Conservation (phyloP, 139 green algal species). For the Chlorella sp. region DNA sequence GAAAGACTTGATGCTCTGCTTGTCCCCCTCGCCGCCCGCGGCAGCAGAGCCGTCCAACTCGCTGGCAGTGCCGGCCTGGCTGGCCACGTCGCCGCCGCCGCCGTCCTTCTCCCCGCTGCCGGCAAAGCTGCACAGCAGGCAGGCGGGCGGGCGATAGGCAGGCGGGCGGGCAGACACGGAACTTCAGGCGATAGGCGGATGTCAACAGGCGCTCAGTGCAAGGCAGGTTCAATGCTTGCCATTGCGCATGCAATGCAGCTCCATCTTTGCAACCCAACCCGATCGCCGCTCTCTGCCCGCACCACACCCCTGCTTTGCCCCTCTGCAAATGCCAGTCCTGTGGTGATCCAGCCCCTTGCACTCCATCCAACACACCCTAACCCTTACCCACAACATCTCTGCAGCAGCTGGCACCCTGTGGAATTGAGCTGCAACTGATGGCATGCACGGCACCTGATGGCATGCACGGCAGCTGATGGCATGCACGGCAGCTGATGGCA, state of each 20-base stretch:
- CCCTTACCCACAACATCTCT: no score
- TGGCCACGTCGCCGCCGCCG: background rate
- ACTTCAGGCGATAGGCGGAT: no score
- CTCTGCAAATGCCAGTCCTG: no score
- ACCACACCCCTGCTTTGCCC: background rate
- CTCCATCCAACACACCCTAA: background rate
- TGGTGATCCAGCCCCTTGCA: background rate
- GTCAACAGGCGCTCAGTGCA: background rate
- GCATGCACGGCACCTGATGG: no score
- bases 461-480: no score
- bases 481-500: no score
- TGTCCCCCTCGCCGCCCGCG: background rate
- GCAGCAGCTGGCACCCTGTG: no score
- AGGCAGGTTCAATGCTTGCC: background rate
- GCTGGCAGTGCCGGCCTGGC: background rate
- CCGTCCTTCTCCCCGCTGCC: background rate
- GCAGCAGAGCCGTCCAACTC: background rate
- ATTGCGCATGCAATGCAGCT: background rate
- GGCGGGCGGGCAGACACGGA: background rate
- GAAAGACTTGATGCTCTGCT: conserved; percentile 78
- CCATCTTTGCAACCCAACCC: background rate
- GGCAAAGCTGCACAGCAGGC: background rate
- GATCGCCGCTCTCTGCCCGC: background rate
- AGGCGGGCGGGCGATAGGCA: background rate
- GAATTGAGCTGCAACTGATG: no score